A percentile compares a stretch with the other conserved stretches of the same genome.
Conservation (phyloP, 345 rosid species). For the Syzygium oleosum region DNA sequence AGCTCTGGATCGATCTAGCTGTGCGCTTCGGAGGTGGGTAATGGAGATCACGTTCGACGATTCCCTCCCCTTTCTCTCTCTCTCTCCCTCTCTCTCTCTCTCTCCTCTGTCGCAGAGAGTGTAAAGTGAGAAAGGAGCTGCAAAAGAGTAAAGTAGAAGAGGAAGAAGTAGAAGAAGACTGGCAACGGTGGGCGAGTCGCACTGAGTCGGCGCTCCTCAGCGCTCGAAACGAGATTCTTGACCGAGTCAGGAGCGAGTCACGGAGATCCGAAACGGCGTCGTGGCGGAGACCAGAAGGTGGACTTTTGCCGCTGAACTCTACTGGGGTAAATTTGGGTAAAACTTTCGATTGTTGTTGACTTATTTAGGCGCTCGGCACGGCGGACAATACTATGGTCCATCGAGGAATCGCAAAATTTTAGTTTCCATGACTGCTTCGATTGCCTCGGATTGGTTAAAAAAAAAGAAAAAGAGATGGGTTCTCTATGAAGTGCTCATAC, state of each 20-base stretch:
- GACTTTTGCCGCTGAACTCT: too few species aligned
- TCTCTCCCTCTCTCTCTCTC: neutral
- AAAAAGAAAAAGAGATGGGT: too few species aligned
- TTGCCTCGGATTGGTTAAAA: too few species aligned
- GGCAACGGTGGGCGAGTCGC: neutral
- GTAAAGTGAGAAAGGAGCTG: neutral
- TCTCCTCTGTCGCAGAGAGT: neutral
- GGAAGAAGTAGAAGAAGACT: neutral
- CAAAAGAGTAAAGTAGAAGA: neutral
- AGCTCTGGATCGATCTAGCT: neutral
- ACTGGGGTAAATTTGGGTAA: too few species aligned
- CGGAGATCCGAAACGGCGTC: neutral
- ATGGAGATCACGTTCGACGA: neutral
- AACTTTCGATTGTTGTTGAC: too few species aligned
- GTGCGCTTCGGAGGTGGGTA: neutral
- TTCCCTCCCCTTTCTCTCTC: neutral
- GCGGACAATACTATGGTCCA: too few species aligned
- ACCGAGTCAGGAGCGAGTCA: neutral
- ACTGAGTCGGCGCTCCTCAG: neutral
- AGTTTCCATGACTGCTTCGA: too few species aligned
- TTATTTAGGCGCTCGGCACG: too few species aligned
- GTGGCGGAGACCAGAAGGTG: neutral
- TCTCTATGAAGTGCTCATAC: too few species aligned
- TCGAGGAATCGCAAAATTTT: too few species aligned
- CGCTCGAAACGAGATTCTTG: neutral